phyloP scores from a whole-genome alignment of 352 stramenopile species.

The Globisporangium cystogenes region DNA sequence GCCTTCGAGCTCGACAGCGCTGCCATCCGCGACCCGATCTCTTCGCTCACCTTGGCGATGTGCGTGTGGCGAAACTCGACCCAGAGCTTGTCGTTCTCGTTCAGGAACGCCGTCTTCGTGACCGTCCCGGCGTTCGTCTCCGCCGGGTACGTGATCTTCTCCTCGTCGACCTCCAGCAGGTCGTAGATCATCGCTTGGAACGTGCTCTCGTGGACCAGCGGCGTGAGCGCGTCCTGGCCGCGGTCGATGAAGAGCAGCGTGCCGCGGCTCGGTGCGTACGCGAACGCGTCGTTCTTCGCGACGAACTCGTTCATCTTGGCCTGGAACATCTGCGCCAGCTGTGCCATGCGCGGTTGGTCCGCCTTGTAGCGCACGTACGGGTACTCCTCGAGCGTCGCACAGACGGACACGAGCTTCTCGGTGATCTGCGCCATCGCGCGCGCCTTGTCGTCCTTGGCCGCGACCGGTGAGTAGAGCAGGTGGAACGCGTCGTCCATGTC shows the following conservation, averaged over 20 bases:
- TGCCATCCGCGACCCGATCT: slow-evolving; percentile 75
- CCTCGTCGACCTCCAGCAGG: slow-evolving; percentile 91
- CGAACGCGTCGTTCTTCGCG: slow-evolving; percentile 86
- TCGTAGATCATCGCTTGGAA: slow-evolving; percentile 98
- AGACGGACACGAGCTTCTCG: slow-evolving; percentile 94
- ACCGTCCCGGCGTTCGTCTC: slow-evolving; percentile 76
- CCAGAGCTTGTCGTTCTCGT: slow-evolving; percentile 97
- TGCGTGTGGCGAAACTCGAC: slow-evolving; percentile 95
- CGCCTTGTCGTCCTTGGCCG: slow-evolving; percentile 32
- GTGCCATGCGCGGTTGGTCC: slow-evolving; percentile 76
- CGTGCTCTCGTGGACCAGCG: slow-evolving; percentile 97
- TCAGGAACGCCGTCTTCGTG: slow-evolving; percentile 91
- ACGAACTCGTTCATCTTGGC: slow-evolving; percentile 96
- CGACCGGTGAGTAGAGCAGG: slow-evolving; percentile 67
- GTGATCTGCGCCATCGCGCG: slow-evolving; percentile 62
- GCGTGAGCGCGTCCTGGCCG: slow-evolving; percentile 90
- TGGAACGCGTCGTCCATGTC: slow-evolving; percentile 86
- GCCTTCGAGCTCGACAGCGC: slow-evolving; percentile 76
- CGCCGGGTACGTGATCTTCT: slow-evolving; percentile 90
- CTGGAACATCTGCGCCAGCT: slow-evolving; percentile 91
- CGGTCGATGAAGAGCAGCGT: slow-evolving; percentile 96
- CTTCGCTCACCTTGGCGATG: slow-evolving; percentile 88
- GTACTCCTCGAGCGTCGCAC: slow-evolving; percentile 96
- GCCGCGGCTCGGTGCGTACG: slow-evolving; percentile 83
- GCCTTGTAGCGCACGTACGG: slow-evolving; percentile 93